A percentile compares a stretch with the other conserved stretches of the same genome.
Evolutionary conservation across 331 rosid genomes (phyloP).

Genomic region (Malus hybrid): DNA sequence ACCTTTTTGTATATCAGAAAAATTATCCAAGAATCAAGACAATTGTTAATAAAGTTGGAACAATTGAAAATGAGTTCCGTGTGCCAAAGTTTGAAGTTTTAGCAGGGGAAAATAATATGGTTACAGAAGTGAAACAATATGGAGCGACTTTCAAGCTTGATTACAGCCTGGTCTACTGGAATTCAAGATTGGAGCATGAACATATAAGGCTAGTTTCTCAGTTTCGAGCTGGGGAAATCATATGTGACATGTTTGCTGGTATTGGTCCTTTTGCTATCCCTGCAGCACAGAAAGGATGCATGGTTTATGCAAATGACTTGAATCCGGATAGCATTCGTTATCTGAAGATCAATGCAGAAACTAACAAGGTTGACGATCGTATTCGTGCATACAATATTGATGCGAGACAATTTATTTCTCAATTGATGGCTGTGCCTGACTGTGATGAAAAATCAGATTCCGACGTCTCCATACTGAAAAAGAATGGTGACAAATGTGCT

Average conservation of each 20-base stretch:
- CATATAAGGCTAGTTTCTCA: slow-evolving; percentile 78
- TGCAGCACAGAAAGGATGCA: slow-evolving; percentile 90
- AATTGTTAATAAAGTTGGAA: slow-evolving; percentile 85
- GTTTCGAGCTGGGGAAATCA: slow-evolving; percentile 67
- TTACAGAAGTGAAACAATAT: slow-evolving; percentile 94
- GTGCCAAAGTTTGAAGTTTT: slow-evolving; percentile 85
- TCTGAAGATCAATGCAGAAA: slow-evolving; percentile 74
- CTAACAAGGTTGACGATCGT: slow-evolving; percentile 63
- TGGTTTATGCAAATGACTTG: slow-evolving; percentile 87
- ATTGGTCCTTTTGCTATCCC: slow-evolving; percentile 97
- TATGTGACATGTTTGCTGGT: slow-evolving; percentile 96
- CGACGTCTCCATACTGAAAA: slow-evolving; percentile 12
- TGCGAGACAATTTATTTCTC: slow-evolving; percentile 76
- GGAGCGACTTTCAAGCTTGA: slow-evolving; percentile 86
- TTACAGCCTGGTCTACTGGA: slow-evolving; percentile 92
- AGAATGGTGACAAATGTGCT: slow-evolving; percentile 28
- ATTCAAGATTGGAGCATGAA: slow-evolving; percentile 95
- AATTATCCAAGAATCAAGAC: slow-evolving; percentile 91
- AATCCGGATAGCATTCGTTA: slow-evolving; percentile 78
- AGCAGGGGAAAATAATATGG: slow-evolving; percentile 68
- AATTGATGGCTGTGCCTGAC: slow-evolving; percentile 54
- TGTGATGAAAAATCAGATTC: slow-evolving; percentile 29
- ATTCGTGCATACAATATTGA: slow-evolving; percentile 65
- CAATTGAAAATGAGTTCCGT: slow-evolving; percentile 79
- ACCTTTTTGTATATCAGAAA: slow-evolving; percentile 47